Percentiles rank a stretch among this genome's conserved stretches.
phyloP scores from a whole-genome alignment of 2,329 filamentous ascomycete genomes.

The Immersiporthe knoxdaviesiana region DNA sequence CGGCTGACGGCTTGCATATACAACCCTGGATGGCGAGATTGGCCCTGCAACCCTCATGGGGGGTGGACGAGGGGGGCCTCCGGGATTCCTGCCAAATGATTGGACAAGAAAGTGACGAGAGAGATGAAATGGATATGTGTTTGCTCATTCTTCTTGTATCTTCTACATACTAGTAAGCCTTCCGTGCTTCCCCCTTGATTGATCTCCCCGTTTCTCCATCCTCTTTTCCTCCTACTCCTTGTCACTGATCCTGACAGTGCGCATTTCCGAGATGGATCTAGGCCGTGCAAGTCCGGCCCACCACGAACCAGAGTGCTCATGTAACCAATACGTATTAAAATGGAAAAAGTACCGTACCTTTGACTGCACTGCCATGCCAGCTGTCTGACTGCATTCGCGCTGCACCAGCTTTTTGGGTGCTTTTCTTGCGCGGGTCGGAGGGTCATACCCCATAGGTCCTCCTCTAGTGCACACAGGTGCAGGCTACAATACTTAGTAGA shows the following conservation, averaged over 20 bases:
- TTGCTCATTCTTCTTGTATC: not conserved
- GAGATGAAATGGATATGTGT: not conserved
- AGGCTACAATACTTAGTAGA: too few relatives aligned
- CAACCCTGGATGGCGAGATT: constrained; percentile 4
- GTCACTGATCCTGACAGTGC: not conserved
- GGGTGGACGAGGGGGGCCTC: not conserved
- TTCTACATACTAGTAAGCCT: too few relatives aligned
- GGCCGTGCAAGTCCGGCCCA: not conserved
- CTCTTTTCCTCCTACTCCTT: not conserved
- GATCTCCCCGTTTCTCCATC: not conserved
- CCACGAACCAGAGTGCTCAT: not conserved
- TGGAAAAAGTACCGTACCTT: too few relatives aligned
- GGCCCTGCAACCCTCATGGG: not conserved
- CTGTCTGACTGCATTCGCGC: too few relatives aligned
- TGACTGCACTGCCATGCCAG: too few relatives aligned
- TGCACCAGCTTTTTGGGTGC: not conserved
- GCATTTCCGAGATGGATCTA: not conserved
- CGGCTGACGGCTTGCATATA: not conserved
- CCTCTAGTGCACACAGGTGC: not conserved
- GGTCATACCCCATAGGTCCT: not conserved
- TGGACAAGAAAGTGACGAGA: not conserved
- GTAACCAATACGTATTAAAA: too few relatives aligned
- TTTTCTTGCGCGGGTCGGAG: not conserved
- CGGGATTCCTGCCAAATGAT: not conserved
- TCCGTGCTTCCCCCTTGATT: not conserved